phyloP scores from a whole-genome alignment of 179 eudicot genomes.

The Beta lomatogona region DNA sequence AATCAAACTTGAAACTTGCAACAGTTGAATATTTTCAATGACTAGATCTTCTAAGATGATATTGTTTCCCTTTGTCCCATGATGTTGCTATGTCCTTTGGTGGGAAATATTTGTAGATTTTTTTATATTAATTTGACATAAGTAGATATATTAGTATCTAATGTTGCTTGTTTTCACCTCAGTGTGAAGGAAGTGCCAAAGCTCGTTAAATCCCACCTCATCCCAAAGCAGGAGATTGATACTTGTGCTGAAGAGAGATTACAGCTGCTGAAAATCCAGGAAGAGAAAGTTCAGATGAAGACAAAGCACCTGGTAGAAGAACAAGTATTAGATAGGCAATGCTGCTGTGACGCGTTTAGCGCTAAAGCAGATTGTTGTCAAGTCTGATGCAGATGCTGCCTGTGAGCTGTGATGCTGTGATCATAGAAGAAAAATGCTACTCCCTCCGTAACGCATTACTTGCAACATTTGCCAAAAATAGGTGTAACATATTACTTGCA shows the following conservation, averaged over 20 bases:
- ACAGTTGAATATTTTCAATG: neutral
- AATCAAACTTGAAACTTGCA: neutral
- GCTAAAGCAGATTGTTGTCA: slow-evolving; percentile 36
- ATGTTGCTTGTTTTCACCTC: neutral
- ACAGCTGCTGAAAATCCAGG: slow-evolving; percentile 35
- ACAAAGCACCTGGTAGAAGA: slow-evolving; percentile 40
- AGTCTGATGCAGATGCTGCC: slow-evolving; percentile 4
- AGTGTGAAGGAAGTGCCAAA: slow-evolving; percentile 37
- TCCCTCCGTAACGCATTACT: no score
- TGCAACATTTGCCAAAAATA: no score
- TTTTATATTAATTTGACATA: neutral
- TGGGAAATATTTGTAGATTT: neutral
- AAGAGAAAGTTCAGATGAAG: slow-evolving; percentile 44
- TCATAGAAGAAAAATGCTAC: neutral
- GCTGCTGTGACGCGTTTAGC: slow-evolving; percentile 39
- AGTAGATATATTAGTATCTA: neutral
- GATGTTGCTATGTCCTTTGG: neutral
- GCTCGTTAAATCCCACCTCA: slow-evolving; percentile 31
- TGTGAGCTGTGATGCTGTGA: neutral
- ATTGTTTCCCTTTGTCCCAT: no score
- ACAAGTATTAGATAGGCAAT: slow-evolving; percentile 41
- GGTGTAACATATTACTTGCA: no score
- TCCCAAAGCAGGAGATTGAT: slow-evolving; percentile 35
- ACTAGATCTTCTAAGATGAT: neutral
- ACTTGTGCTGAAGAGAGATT: slow-evolving; percentile 43